Evolutionary conservation across 768 basidiomycete species (phyloP).

Genomic region (Trametes cubensis): DNA sequence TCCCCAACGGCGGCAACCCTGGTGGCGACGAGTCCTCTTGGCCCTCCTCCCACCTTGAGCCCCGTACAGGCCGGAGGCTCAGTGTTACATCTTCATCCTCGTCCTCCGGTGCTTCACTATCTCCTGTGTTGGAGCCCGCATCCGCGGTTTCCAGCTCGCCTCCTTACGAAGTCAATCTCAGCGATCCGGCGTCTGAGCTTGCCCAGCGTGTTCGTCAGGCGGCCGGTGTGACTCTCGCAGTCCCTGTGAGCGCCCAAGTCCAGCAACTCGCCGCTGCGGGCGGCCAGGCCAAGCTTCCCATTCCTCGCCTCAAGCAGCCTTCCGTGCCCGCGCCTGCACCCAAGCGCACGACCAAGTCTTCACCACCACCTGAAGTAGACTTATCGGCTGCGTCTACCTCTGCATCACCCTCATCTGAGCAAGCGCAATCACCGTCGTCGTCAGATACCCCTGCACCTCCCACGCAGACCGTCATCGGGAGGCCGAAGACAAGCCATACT

Average conservation of each 20-base stretch:
- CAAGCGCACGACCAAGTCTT: constrained; percentile 23
- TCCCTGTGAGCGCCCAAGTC: constrained; percentile 40
- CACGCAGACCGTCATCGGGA: constrained; percentile 34
- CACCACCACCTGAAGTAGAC: constrained; percentile 24
- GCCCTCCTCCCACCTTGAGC: constrained; percentile 23
- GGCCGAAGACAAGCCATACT: constrained; percentile 87
- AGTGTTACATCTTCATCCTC: constrained; percentile 58
- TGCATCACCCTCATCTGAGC: constrained; percentile 39
- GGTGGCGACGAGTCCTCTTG: constrained; percentile 20
- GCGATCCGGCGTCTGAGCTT: constrained; percentile 39
- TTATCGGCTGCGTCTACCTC: constrained; percentile 41
- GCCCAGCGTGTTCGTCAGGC: constrained; percentile 41
- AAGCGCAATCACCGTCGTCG: constrained; percentile 21
- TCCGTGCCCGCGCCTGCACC: constrained; percentile 45
- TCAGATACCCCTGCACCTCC: constrained; percentile 25
- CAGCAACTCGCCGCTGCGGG: constrained; percentile 36
- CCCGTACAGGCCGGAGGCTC: constrained; percentile 42
- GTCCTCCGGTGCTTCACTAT: constrained; percentile 57
- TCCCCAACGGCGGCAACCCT: constrained; percentile 7
- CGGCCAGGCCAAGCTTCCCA: constrained; percentile 44
- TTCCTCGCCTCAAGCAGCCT: constrained; percentile 52
- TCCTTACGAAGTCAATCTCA: constrained; percentile 28
- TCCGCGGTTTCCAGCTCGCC: constrained; percentile 32
- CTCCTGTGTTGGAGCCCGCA: constrained; percentile 48
- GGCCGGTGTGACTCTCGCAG: constrained; percentile 42